Evolutionary conservation across 2,329 filamentous ascomycete species (phyloP), one percentile per base, ranked within the genome.

Genomic region (Ceratocystis albifundus): DNA sequence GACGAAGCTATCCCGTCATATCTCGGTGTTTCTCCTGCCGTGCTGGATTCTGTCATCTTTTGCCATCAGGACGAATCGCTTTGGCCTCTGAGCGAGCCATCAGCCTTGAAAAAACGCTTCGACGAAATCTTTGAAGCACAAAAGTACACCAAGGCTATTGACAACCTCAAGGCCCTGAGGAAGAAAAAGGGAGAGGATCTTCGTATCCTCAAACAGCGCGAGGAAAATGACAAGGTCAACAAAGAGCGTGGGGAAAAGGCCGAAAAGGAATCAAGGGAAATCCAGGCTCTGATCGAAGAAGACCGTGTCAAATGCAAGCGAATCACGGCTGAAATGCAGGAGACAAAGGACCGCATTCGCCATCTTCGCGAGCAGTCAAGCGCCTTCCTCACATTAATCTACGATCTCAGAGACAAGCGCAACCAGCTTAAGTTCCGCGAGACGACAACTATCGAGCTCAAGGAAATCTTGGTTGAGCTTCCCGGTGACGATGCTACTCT

Each of bases 21-120:
- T 70, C 82, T 99, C 0, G 94, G 94, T 46, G 94, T 96, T 2
- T 94, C 91, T 1, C 86, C 87, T 66, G 92, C 94, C 12, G 87
- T 99, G 66, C 82, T 99, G 30, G 92, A 97, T 70, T 88, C 88
- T 67, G 94, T 99, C 74, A 96, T 99, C 71, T 99, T 99, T 77
- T 99, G 94, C 74, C 94, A 99, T 73, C 94, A 99, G 74, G 94
- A 99, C 74, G 94, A 99, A 71, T 96, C 93, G 30, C 77, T 97
- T 32, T 99, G 94, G 94, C 94, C 94, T 0, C 86, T 99, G 81
- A 95, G 90, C 73, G 90, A 96, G 72, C 90, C 94, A 0, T 79
- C 84, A 0, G 84, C 84, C 0, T 79, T 99, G 63, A 99, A 99
- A 76, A 95, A 95, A 75, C 88, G 87, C 64, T 99, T 99, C 68